phyloP scores from a whole-genome alignment of 1,139 yeast species.

The Geotrichum australiense region DNA sequence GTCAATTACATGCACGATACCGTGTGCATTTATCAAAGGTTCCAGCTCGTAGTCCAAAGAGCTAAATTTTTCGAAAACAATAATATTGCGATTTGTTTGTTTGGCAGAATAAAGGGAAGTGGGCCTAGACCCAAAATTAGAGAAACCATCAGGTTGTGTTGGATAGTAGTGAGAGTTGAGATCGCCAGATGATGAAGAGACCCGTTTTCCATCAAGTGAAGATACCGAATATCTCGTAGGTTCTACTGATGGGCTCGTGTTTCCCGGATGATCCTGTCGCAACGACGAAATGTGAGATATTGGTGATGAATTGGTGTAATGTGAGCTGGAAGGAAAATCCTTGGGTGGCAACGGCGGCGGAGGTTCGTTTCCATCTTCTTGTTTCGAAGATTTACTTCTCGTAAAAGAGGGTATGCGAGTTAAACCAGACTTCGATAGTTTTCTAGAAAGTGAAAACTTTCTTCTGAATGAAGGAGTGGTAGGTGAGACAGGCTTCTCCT shows the following conservation, averaged over 20 bases:
- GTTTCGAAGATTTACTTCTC: not conserved
- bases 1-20: constrained; percentile 29
- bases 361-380: not conserved
- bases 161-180: not conserved
- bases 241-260: not conserved
- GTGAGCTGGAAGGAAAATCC: not conserved
- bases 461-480: constrained; percentile 17
- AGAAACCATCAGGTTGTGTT: constrained; percentile 6
- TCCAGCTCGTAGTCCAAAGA: constrained; percentile 31
- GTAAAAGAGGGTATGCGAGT: constrained; percentile 14
- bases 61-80: constrained; percentile 25
- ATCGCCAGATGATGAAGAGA: constrained; percentile 1
- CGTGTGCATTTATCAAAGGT: constrained; percentile 31
- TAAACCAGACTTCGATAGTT: constrained; percentile 18
- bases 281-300: not conserved
- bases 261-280: too few relatives aligned
- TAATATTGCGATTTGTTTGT: constrained; percentile 13
- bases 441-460: constrained; percentile 20
- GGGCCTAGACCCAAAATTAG: constrained; percentile 14
- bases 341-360: constrained; percentile 13
- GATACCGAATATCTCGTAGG: not conserved
- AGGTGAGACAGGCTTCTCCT: constrained; percentile 12
- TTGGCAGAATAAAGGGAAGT: constrained; percentile 14
- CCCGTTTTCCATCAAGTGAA: not conserved
- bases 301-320: not conserved